Percentiles rank a stretch among this genome's conserved stretches.
These are phyloP conservation scores for Diaporthe capsici DNA, from an alignment of 2,329 filamentous ascomycete species.

Conservation along the genomic window DNA sequence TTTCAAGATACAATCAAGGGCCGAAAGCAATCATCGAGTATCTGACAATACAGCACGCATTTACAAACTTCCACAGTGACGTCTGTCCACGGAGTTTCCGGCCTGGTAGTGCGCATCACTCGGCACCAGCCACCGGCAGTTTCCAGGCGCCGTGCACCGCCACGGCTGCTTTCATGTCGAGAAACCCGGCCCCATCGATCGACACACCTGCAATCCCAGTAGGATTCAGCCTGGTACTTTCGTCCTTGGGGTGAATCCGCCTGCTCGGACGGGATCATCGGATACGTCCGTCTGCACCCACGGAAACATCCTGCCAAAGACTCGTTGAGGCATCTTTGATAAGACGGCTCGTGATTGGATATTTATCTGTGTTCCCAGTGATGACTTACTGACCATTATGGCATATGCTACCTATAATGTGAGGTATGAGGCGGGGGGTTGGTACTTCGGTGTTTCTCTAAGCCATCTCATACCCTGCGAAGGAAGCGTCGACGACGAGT, in stretches of 20 bases:
- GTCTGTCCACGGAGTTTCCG: background rate
- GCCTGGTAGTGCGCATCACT: background rate
- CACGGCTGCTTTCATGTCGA: background rate
- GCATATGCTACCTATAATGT: background rate
- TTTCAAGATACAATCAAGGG: background rate
- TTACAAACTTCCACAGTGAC: background rate
- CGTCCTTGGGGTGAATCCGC: background rate
- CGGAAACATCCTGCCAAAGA: background rate
- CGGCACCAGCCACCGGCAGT: background rate
- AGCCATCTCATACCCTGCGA: background rate
- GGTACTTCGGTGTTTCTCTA: background rate
- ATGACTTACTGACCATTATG: background rate
- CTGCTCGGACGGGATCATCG: background rate
- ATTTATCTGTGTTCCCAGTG: background rate
- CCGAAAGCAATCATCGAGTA: background rate
- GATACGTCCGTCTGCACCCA: background rate
- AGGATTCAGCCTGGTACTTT: background rate
- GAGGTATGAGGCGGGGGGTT: background rate
- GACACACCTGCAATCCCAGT: background rate
- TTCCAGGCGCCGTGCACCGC: background rate
- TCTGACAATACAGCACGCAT: background rate
- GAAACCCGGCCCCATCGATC: background rate
- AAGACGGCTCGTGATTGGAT: background rate
- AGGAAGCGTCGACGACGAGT: background rate
- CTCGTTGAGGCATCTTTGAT: background rate